phyloP scores from a whole-genome alignment of 169 alveolate genomes.

The Eimeria necatrix region DNA sequence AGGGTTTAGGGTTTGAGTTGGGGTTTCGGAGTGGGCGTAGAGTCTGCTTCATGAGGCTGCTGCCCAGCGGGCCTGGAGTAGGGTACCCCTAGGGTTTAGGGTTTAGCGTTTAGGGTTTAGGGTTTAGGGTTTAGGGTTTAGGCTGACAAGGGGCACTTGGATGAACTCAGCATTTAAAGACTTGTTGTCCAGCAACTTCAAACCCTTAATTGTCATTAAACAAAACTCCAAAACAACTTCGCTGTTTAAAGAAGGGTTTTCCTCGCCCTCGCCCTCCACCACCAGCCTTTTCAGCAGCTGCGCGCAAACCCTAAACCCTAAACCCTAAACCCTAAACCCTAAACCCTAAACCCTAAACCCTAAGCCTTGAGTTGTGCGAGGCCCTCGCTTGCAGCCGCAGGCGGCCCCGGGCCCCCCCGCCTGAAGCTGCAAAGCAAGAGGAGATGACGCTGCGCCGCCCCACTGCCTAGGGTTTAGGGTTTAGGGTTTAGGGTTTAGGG shows the following conservation, averaged over 20 bases:
- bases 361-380: not conserved
- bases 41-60: no score
- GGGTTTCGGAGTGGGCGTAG: no score
- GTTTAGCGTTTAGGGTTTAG: not conserved
- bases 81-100: not conserved
- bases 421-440: not conserved
- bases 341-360: not conserved
- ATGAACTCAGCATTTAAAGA: not conserved
- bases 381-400: no score
- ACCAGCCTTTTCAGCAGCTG: constrained; percentile 49
- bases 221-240: not conserved
- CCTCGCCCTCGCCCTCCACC: constrained; percentile 25
- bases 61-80: no score
- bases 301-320: constrained; percentile 20
- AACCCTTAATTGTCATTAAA: not conserved
- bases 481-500: constrained; percentile 9
- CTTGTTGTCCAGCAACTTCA: not conserved
- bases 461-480: not conserved
- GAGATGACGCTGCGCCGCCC: not conserved
- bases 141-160: not conserved
- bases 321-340: constrained; percentile 45
- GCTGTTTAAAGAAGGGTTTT: not conserved
- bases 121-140: constrained; percentile 8
- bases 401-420: not conserved
- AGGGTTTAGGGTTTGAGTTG: no score